Conservation (phyloP, 2,329 filamentous ascomycete genomes). For the Zymoseptoria passerinii region DNA sequence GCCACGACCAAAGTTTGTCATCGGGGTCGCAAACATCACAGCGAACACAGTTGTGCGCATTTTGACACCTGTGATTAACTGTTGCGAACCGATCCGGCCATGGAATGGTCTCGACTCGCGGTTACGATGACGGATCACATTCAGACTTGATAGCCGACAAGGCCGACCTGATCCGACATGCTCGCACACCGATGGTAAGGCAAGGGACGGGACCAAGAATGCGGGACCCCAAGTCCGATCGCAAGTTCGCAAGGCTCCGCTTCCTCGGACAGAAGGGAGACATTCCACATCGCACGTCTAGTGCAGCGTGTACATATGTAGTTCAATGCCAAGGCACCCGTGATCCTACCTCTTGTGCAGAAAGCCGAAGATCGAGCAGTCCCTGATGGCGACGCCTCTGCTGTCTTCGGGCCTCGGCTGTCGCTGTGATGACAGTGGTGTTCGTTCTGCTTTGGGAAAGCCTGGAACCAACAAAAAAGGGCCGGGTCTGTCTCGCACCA, state of each 20-base stretch:
- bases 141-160: neutral
- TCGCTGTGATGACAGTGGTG: neutral
- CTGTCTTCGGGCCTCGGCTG: neutral
- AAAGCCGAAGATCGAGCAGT: neutral
- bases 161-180: neutral
- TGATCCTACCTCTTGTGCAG: neutral
- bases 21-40: no score
- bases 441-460: neutral
- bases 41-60: neutral
- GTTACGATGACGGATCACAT: neutral
- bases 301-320: neutral
- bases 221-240: no score
- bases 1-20: neutral
- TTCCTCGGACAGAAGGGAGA: no score
- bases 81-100: neutral
- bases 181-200: neutral
- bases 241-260: no score
- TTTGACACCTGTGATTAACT: neutral
- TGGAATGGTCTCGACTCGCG: neutral
- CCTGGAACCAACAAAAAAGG: neutral
- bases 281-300: neutral
- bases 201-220: neutral
- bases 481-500: neutral
- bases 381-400: neutral
- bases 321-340: neutral